phyloP scores from a whole-genome alignment of 139 green algal genomes.

The Gonium pectorale region DNA sequence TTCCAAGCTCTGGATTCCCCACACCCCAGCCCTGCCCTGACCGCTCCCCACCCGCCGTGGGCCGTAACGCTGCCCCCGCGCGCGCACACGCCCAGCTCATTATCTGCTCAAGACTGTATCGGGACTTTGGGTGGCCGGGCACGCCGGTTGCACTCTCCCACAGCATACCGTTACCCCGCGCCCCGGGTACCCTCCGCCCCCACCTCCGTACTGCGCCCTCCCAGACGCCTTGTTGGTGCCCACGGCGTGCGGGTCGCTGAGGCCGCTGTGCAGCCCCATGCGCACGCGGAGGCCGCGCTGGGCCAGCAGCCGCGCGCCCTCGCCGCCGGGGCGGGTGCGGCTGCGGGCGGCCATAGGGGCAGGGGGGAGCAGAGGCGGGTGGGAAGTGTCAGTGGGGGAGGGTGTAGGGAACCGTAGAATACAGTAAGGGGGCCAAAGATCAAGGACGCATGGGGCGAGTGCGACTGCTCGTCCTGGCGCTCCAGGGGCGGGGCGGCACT shows the following conservation, averaged over 20 bases:
- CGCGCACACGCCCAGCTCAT: too few relatives aligned
- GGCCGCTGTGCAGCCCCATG: slow-evolving; percentile 41
- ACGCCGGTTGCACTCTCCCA: background rate
- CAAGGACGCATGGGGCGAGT: background rate
- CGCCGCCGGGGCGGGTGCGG: background rate
- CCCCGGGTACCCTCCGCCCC: background rate
- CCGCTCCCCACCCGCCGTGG: too few relatives aligned
- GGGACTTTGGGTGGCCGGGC: too few relatives aligned
- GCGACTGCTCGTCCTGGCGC: background rate
- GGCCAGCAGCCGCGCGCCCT: slow-evolving; percentile 4
- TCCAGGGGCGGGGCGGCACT: background rate
- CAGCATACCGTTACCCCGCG: background rate
- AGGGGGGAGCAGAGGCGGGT: background rate
- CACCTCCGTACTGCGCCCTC: slow-evolving; percentile 37
- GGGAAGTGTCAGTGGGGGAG: background rate
- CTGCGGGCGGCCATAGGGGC: background rate
- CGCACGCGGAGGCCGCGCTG: slow-evolving; percentile 32
- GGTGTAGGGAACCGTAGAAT: background rate
- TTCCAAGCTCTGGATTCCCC: too few relatives aligned
- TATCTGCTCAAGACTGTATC: too few relatives aligned
- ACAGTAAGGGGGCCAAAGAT: background rate
- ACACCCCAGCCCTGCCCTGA: too few relatives aligned
- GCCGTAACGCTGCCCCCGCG: too few relatives aligned
- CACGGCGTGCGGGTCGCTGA: background rate
- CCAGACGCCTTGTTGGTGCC: slow-evolving; percentile 38